Percentiles rank a stretch among this genome's conserved stretches.
Conservation (phyloP, 768 basidiomycete species). For the Boletales sp. region DNA sequence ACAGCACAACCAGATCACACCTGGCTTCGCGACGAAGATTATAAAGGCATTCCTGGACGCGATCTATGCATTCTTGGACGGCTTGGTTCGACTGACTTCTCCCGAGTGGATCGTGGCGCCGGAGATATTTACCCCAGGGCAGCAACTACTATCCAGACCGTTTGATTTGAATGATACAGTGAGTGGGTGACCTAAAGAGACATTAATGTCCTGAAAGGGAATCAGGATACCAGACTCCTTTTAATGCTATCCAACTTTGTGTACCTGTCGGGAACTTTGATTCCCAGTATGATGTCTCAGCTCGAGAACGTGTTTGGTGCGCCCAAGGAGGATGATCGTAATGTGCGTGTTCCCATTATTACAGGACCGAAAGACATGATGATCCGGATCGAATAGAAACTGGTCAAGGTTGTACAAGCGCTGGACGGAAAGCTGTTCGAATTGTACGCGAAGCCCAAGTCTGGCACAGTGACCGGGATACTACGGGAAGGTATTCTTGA, state of each 20-base stretch:
- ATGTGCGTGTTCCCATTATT: constrained; percentile 39
- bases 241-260: constrained; percentile 88
- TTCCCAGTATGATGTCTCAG: constrained; percentile 78
- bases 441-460: constrained; percentile 80
- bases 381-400: constrained; percentile 40
- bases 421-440: constrained; percentile 89
- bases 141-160: constrained; percentile 24
- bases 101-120: constrained; percentile 50
- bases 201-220: background rate
- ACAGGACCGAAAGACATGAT: background rate
- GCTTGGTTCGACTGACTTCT: constrained; percentile 74
- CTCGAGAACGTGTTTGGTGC: constrained; percentile 74
- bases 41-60: constrained; percentile 83
- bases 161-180: constrained; percentile 64
- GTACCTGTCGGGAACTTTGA: constrained; percentile 61
- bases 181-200: constrained; percentile 20
- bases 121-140: constrained; percentile 9
- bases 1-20: constrained; percentile 60
- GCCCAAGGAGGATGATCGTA: constrained; percentile 67
- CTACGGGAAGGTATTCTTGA: constrained; percentile 80
- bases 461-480: constrained; percentile 60
- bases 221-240: constrained; percentile 82
- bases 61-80: constrained; percentile 82
- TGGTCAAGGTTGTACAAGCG: constrained; percentile 74
- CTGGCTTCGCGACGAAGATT: constrained; percentile 68